A percentile compares a stretch with the other conserved stretches of the same genome.
These are phyloP conservation scores for Hypoxylon intermedium DNA, from an alignment of 495 filamentous ascomycete genomes.

Conservation along the genomic window DNA sequence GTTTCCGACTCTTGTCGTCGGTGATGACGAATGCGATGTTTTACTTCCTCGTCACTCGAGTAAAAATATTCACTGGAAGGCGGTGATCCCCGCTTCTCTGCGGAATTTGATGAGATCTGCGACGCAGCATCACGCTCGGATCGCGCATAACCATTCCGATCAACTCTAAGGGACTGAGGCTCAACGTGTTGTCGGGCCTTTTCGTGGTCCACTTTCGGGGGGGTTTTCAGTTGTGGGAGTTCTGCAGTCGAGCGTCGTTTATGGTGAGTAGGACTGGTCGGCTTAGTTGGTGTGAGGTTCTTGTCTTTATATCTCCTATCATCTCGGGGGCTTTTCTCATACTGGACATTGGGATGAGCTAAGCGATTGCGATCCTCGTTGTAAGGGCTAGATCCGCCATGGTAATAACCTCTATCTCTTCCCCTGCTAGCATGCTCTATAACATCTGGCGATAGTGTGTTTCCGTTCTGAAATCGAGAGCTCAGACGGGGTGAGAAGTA, in stretches of 20 bases:
- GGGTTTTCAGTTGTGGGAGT: conserved; percentile 23
- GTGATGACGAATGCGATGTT: conserved; percentile 4
- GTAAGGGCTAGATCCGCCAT: conserved; percentile 35
- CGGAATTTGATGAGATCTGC: conserved; percentile 21
- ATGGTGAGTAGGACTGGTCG: conserved; percentile 36
- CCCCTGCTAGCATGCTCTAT: conserved; percentile 47
- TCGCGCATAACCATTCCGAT: conserved; percentile 22
- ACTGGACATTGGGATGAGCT: conserved; percentile 29
- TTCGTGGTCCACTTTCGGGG: conserved; percentile 26
- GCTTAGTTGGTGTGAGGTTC: conserved; percentile 9
- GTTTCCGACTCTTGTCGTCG: conserved; percentile 26
- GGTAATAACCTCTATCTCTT: conserved; percentile 51
- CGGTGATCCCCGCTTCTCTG: conserved; percentile 22
- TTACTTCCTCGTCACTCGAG: conserved; percentile 41
- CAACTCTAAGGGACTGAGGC: conserved; percentile 19
- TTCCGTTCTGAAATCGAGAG: conserved; percentile 27
- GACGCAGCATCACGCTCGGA: conserved; percentile 33
- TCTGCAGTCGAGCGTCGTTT: conserved; percentile 38
- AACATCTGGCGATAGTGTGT: conserved; percentile 37
- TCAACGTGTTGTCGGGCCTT: conserved; percentile 20
- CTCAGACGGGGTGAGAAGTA: conserved; percentile 40
- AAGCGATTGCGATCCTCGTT: conserved; percentile 33
- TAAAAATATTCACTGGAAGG: conserved; percentile 32
- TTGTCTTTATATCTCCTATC: conserved; percentile 39
- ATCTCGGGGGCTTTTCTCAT: conserved; percentile 29